A percentile compares a stretch with the other conserved stretches of the same genome.
Conservation (phyloP, 2,329 filamentous ascomycete species). For the Ophiognomonia clavigignenti-juglandacearum region DNA sequence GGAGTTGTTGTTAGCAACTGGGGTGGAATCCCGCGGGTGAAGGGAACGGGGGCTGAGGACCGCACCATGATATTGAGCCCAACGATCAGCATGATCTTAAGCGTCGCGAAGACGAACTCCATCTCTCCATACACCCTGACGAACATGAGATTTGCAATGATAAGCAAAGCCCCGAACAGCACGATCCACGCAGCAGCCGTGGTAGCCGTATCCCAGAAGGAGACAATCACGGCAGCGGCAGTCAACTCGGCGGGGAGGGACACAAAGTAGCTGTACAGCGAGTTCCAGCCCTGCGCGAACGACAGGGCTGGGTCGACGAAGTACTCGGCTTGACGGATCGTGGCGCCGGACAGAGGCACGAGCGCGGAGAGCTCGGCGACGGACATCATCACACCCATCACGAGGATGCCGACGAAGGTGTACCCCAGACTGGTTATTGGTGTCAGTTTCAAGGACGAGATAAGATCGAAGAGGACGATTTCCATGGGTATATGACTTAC, state of each 20-base stretch:
- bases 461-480: no score
- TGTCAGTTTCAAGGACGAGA: no score
- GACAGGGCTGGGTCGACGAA: constrained; percentile 13
- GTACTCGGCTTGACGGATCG: constrained; percentile 11
- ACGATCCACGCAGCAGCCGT: constrained; percentile 6
- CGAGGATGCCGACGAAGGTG: constrained; percentile 2
- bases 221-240: constrained; percentile 11
- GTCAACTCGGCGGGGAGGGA: constrained; percentile 19
- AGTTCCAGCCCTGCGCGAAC: constrained; percentile 14
- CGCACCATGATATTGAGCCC: constrained; percentile 10
- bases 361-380: constrained; percentile 9
- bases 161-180: constrained; percentile 4
- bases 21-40: no score
- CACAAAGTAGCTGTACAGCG: constrained; percentile 8
- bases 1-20: not conserved
- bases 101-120: constrained; percentile 10
- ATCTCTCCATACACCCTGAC: constrained; percentile 9
- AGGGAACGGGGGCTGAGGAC: not conserved
- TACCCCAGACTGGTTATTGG: constrained; percentile 4
- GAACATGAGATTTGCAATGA: constrained; percentile 3
- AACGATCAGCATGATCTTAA: constrained; percentile 5
- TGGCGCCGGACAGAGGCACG: constrained; percentile 8
- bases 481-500: no score
- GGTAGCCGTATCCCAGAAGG: constrained; percentile 1
- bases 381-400: constrained; percentile 8